Percentiles rank a stretch among this genome's conserved stretches.
Evolutionary conservation across 805 yeast genomes (phyloP).

Genomic region (Pichia kluyveri): DNA sequence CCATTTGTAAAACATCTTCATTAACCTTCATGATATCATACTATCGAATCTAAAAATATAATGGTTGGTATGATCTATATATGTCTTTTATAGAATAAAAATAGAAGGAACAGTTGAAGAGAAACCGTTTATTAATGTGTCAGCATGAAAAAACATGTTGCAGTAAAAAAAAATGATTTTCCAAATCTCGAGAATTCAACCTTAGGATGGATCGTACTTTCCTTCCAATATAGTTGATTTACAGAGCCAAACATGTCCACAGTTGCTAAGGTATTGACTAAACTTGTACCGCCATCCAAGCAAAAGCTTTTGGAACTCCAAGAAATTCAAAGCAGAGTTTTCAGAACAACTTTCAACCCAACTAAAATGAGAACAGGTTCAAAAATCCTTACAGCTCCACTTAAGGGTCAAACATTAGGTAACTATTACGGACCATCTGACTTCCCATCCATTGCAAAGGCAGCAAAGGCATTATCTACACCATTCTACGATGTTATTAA

Average conservation of each 20-base stretch:
- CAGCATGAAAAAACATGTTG: too few species aligned
- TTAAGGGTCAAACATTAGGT: conserved; percentile 64
- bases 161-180: too few species aligned
- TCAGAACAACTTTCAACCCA: conserved; percentile 67
- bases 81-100: neutral
- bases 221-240: neutral
- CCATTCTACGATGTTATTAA: conserved; percentile 39
- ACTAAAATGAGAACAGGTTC: conserved; percentile 58
- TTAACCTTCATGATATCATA: neutral
- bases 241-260: conserved; percentile 9
- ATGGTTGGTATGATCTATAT: too few species aligned
- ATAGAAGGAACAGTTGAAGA: neutral
- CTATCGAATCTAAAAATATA: neutral
- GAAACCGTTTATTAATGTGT: too few species aligned
- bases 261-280: conserved; percentile 11
- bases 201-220: neutral
- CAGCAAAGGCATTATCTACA: conserved; percentile 18
- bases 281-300: conserved; percentile 25
- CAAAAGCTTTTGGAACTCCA: conserved; percentile 47
- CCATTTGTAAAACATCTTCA: neutral
- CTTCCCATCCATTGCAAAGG: conserved; percentile 44
- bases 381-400: conserved; percentile 55
- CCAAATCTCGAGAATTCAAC: too few species aligned
- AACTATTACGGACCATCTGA: conserved; percentile 69
- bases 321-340: conserved; percentile 54